Conservation (phyloP, 345 rosid species). For the Crucihimalaya himalaica region DNA sequence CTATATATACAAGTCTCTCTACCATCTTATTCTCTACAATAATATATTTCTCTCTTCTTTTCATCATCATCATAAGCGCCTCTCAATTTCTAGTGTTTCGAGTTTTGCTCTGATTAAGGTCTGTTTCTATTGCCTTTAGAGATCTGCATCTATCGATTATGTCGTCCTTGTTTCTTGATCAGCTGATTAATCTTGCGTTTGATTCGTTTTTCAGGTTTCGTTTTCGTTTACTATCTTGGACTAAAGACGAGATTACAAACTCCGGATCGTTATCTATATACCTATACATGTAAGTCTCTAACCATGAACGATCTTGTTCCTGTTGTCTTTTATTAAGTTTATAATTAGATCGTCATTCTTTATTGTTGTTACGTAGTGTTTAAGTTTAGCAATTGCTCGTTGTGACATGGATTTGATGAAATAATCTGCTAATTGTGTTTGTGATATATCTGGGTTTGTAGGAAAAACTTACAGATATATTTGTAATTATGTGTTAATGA, state of each 20-base stretch:
- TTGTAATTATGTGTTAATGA: not conserved
- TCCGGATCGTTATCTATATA: constrained; percentile 17
- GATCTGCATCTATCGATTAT: not conserved
- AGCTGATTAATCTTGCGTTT: constrained; percentile 3
- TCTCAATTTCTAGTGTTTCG: not conserved
- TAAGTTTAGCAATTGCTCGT: too few relatives aligned
- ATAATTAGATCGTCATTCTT: not conserved
- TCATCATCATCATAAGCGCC: constrained; percentile 9
- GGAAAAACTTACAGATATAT: too few relatives aligned
- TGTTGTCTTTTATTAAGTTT: not conserved
- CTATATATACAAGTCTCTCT: constrained; percentile 27
- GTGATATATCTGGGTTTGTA: not conserved
- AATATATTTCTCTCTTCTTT: constrained; percentile 3
- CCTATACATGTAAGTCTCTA: constrained; percentile 23
- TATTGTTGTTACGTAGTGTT: not conserved
- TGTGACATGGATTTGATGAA: too few relatives aligned
- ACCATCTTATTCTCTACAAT: not conserved
- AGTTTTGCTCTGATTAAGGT: constrained; percentile 21
- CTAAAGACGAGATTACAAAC: not conserved
- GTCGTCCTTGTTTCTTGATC: not conserved
- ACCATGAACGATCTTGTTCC: not conserved
- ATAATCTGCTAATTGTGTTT: too few relatives aligned
- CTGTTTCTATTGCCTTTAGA: constrained; percentile 1
- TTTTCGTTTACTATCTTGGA: not conserved
- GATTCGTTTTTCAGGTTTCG: constrained; percentile 32